A percentile compares a stretch with the other conserved stretches of the same genome.
Evolutionary conservation across 1,139 yeast species (phyloP).

Genomic region (Hemisphaericaspora subhashii): DNA sequence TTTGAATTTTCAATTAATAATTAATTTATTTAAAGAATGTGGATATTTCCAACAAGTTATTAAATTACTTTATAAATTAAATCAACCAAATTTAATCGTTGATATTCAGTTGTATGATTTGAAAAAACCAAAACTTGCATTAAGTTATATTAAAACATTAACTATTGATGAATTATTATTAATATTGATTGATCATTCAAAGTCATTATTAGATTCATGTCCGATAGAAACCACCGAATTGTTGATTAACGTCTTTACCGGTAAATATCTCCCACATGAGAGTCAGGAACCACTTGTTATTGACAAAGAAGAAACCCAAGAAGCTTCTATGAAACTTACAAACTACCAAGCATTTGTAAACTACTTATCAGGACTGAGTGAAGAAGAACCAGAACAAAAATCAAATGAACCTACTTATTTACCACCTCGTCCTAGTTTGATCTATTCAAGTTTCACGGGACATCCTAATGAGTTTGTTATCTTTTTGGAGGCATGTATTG

Average conservation of each 20-base stretch:
- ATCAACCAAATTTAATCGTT: constrained; percentile 75
- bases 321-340: constrained; percentile 38
- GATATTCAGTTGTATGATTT: constrained; percentile 73
- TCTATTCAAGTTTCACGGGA: constrained; percentile 81
- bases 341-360: constrained; percentile 72
- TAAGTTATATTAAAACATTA: constrained; percentile 67
- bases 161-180: constrained; percentile 78
- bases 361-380: constrained; percentile 46
- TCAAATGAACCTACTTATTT: constrained; percentile 65
- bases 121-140: constrained; percentile 53
- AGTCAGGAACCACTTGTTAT: constrained; percentile 10
- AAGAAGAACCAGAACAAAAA: constrained; percentile 11
- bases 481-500: constrained; percentile 90
- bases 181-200: constrained; percentile 66
- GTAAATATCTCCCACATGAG: constrained; percentile 59
- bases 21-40: constrained; percentile 76
- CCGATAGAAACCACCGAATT: constrained; percentile 85
- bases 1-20: constrained; percentile 71
- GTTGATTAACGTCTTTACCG: constrained; percentile 85
- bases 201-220: constrained; percentile 58
- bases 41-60: constrained; percentile 72
- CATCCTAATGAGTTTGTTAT: constrained; percentile 88
- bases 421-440: constrained; percentile 88
- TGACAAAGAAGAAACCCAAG: constrained; percentile 13
- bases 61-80: constrained; percentile 64